Evolutionary conservation across 352 stramenopile species (phyloP), one percentile per base, ranked within the genome.

Genomic region (Phytophthora colocasiae): DNA sequence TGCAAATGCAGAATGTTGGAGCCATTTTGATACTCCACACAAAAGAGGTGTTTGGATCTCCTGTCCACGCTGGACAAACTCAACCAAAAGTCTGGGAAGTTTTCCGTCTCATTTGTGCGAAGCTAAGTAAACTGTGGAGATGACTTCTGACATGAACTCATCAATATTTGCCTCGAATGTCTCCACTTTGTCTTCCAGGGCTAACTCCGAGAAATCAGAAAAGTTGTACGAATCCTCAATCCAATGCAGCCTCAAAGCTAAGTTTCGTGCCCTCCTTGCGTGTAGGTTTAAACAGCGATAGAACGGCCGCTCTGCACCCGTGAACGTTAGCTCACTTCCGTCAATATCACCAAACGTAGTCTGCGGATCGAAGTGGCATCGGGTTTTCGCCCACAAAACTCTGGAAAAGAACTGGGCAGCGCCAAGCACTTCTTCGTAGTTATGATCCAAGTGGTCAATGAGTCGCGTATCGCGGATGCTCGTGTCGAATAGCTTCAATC

Each of bases 221-320:
- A 63, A 69, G 43, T 63, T 38, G 31, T 69, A 44, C 22, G 31
- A 66, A 57, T 47, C 46, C 36, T 71, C 43, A 55, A 71, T 65
- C 48, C 46, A 19, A 14, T 55, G 46, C 39, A 63, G 60, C 47
- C 66, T 43, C 54, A 71, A 56, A 14, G 63, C 54, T 66, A 71
- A 12, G 47, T 53, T 65, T 38, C 38, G 54, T 10, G 47, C 47
- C n/a, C 62, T 36, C 58, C 63, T 44, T 66, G 55, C 55, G 11
- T 71, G 63, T 6, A 65, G 27, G 52, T 71, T 71, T 56, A 66
- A 60, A 71, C 54, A 22, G 54, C 63, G 63, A 61, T 61, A 65
- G 63, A 56, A 71, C 14, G 63, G 63, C 3, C 55, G 54, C 34
- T 70, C 36, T 64, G 64, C 54, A 54, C 62, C 46, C 59, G 62